These are phyloP conservation scores for Mixia osmundae DNA, from an alignment of 1,284 basidiomycete species.

Conservation along the genomic window DNA sequence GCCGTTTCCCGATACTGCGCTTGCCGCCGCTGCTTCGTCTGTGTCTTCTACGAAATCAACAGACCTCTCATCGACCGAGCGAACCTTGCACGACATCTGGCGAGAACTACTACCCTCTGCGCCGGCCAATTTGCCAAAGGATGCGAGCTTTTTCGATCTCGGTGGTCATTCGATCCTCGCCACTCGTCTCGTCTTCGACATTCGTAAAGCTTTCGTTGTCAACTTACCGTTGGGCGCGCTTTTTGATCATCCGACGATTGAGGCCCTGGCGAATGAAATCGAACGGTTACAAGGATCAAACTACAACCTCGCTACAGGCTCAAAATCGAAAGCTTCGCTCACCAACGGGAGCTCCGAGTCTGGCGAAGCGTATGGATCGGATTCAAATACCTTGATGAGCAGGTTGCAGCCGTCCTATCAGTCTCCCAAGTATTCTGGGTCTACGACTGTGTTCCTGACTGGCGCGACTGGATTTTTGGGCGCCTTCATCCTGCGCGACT, in stretches of 20 bases:
- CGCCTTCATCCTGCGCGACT: constrained; percentile 66
- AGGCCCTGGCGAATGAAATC: constrained; percentile 52
- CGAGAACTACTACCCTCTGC: constrained; percentile 54
- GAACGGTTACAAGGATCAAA: constrained; percentile 57
- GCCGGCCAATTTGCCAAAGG: constrained; percentile 50
- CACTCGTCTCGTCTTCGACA: constrained; percentile 87
- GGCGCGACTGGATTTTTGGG: constrained; percentile 95
- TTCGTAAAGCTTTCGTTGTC: constrained; percentile 76
- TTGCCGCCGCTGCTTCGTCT: constrained; percentile 30
- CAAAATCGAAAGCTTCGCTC: constrained; percentile 9
- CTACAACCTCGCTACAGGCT: constrained; percentile 26
- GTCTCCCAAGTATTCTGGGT: constrained; percentile 25
- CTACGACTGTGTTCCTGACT: constrained; percentile 84
- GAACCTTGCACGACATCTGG: constrained; percentile 64
- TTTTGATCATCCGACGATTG: constrained; percentile 75
- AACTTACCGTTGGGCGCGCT: constrained; percentile 80
- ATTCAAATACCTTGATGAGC: constrained; percentile 41
- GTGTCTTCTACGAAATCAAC: constrained; percentile 16
- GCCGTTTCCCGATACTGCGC: constrained; percentile 93
- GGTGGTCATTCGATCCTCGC: constrained; percentile 97
- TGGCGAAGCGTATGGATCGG: constrained; percentile 44
- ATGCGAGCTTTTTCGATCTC: constrained; percentile 96
- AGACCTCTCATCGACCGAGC: constrained; percentile 44
- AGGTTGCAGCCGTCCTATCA: constrained; percentile 39
- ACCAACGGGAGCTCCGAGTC: constrained; percentile 2